These are phyloP conservation scores for Populus pruinosa DNA, from an alignment of 345 rosid species.

Conservation along the genomic window DNA sequence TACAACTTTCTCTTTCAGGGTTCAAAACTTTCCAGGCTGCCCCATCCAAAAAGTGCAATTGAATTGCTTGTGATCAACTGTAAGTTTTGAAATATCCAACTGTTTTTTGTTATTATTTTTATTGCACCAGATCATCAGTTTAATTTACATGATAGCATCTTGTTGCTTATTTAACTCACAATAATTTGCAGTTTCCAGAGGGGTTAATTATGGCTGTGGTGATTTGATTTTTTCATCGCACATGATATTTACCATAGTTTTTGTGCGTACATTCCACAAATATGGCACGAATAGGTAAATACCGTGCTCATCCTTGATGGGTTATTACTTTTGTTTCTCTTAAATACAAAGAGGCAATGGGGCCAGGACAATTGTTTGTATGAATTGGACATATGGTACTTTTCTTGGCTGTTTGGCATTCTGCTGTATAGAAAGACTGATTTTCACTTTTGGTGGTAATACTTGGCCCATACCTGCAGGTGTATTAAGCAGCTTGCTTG, in stretches of 20 bases:
- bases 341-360: not conserved
- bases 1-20: slow-evolving; percentile 52
- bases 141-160: not conserved
- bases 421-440: not conserved
- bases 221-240: slow-evolving; percentile 97
- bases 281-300: slow-evolving; percentile 85
- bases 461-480: slow-evolving; percentile 38
- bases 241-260: slow-evolving; percentile 92
- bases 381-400: too few species aligned
- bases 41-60: slow-evolving; percentile 56
- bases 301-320: not conserved
- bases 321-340: not conserved
- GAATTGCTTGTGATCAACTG: slow-evolving; percentile 76
- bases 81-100: slow-evolving; percentile 25
- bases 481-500: slow-evolving; percentile 78
- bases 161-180: slow-evolving; percentile 21
- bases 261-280: slow-evolving; percentile 83
- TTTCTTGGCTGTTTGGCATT: not conserved
- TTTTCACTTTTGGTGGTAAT: not conserved
- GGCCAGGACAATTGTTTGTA: not conserved
- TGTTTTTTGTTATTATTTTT: not conserved
- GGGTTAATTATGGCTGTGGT: slow-evolving; percentile 90
- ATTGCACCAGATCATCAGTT: not conserved
- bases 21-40: slow-evolving; percentile 69
- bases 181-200: slow-evolving; percentile 73